phyloP scores from a whole-genome alignment of 331 rosid species.

The Telfairia occidentalis region DNA sequence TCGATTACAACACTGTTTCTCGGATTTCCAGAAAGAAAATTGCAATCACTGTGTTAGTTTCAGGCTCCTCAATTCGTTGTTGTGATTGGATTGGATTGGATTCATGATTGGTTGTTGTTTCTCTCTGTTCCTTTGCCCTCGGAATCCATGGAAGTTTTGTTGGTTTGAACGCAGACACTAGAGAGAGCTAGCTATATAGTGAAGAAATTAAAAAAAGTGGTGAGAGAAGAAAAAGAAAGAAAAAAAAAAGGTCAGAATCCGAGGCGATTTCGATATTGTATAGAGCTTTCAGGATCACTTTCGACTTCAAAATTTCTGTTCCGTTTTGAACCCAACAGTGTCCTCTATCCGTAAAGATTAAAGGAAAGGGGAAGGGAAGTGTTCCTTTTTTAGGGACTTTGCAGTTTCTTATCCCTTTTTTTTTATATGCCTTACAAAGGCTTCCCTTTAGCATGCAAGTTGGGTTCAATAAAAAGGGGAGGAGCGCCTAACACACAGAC shows the following conservation, averaged over 20 bases:
- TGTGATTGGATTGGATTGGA: background rate
- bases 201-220: constrained; percentile 6
- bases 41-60: background rate
- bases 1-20: background rate
- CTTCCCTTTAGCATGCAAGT: constrained; percentile 59
- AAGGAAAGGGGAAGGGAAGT: constrained; percentile 38
- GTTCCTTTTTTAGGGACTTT: constrained; percentile 21
- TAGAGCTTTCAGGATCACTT: constrained; percentile 40
- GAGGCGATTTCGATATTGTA: constrained; percentile 46
- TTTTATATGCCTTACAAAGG: constrained; percentile 24
- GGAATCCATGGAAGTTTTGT: constrained; percentile 1
- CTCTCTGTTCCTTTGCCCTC: background rate
- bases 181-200: constrained; percentile 16
- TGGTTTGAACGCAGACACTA: constrained; percentile 29
- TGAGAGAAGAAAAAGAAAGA: constrained; percentile 8
- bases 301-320: constrained; percentile 18
- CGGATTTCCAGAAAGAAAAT: constrained; percentile 10
- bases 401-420: constrained; percentile 1
- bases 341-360: constrained; percentile 26
- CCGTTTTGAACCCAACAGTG: constrained; percentile 46
- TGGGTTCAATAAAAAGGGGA: constrained; percentile 38
- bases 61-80: background rate
- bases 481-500: constrained; percentile 18
- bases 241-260: constrained; percentile 59
- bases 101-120: background rate